Conservation (phyloP, 2,329 filamentous ascomycete genomes). For the Talaromyces sp. region DNA sequence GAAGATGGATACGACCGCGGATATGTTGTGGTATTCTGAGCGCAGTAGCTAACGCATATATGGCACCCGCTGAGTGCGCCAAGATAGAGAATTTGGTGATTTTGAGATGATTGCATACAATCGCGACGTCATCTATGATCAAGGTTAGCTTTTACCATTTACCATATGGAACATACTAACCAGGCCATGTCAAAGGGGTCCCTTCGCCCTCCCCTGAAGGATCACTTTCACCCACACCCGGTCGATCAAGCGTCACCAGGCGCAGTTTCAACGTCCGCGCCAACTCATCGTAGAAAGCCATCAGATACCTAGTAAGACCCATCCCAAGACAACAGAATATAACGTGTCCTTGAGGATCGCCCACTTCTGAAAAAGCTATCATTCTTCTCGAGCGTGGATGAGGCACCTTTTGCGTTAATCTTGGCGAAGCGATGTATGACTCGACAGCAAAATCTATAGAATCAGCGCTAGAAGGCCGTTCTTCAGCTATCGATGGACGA, state of each 20-base stretch:
- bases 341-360: conserved; percentile 83
- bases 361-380: conserved; percentile 96
- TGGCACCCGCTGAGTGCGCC: conserved; percentile 94
- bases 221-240: conserved; percentile 89
- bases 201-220: conserved; percentile 75
- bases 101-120: conserved; percentile 85
- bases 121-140: conserved; percentile 70
- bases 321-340: conserved; percentile 97
- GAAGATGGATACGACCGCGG: conserved; percentile 84
- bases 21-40: conserved; percentile 95
- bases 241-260: conserved; percentile 88
- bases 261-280: conserved; percentile 82
- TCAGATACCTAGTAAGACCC: conserved; percentile 93
- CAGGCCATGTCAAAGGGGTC: conserved; percentile 89
- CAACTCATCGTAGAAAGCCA: conserved; percentile 94
- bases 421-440: conserved; percentile 75
- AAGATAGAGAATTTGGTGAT: conserved; percentile 96
- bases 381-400: conserved; percentile 81
- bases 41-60: conserved; percentile 92
- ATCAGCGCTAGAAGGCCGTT: conserved; percentile 73
- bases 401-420: conserved; percentile 80
- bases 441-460: conserved; percentile 86
- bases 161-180: conserved; percentile 48
- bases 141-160: not conserved
- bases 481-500: conserved; percentile 55